Base-by-base conservation (phyloP, 2,329 filamentous ascomycete genomes). In the Monilinia fructicola region DNA sequence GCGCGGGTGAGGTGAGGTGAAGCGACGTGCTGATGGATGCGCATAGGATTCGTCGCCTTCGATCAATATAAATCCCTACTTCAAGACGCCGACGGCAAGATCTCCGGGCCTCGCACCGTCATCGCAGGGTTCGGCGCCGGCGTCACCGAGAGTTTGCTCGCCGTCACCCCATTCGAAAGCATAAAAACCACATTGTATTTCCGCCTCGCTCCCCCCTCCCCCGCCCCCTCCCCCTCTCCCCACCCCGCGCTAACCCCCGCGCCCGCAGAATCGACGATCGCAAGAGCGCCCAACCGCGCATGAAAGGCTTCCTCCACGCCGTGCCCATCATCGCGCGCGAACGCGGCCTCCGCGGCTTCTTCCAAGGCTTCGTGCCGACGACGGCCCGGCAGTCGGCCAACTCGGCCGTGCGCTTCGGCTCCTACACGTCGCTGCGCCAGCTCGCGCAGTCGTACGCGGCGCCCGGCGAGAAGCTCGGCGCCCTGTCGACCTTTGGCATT, bases 331-430 rank as follows among this genome's bases (percentile, higher is more conserved):
- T 99, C 69, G 89, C 88, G 50, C 87, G 90, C 69, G 95, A 99
- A 77, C 89, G 94, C 73, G 95, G 95, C 31, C 76, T 97, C 48
- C 85, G 90, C 46, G 95, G 94, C 59, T 98, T 99, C 83, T 97
- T 99, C 84, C 93, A 98, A 77, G 95, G 95, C 31, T 95, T 99
- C 75, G 88, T 96, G 11, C 95, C 95, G 0, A 99, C 95, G 1
- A 98, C 95, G 4, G 93, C 93, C 28, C 86, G 95, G 62, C 95
- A 99, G 79, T 92, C 93, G 16, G 94, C 95, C 73, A 99, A 99
- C 80, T 94, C 90, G 54, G 95, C 95, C 1, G 91, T 91, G 1
- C 87, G 95, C 21, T 99, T 99, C 79, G 90, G 91, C 23, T 90
- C 90, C 56, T 99, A 97, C 79, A 97, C 91, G 2, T 91, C 89